These are phyloP conservation scores for Mycena epipterygia DNA, from an alignment of 768 basidiomycete genomes.

Conservation along the genomic window DNA sequence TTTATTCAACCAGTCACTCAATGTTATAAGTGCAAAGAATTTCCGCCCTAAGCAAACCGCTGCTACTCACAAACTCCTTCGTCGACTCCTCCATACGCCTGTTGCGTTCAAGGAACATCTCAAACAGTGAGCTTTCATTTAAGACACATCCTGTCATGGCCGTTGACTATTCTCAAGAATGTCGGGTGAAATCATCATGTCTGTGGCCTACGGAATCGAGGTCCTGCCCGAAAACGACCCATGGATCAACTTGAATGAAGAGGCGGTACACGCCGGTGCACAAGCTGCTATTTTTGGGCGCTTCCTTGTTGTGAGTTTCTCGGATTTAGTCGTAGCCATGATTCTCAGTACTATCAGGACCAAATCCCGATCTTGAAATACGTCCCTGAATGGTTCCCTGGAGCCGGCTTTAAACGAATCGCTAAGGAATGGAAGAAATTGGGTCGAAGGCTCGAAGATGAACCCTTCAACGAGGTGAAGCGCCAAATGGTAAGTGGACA, in stretches of 20 bases:
- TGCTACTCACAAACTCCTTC: constrained; percentile 29
- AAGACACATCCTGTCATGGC: neutral
- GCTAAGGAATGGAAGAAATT: constrained; percentile 53
- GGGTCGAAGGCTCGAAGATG: constrained; percentile 50
- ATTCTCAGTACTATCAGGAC: neutral
- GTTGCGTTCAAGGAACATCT: constrained; percentile 14
- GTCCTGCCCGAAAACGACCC: constrained; percentile 47
- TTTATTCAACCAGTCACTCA: constrained; percentile 18
- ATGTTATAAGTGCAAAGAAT: neutral
- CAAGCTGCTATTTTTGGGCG: constrained; percentile 44
- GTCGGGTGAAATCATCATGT: constrained; percentile 46
- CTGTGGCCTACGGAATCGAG: constrained; percentile 47
- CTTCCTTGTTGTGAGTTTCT: constrained; percentile 45
- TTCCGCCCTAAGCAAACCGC: constrained; percentile 10
- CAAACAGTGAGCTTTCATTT: constrained; percentile 8
- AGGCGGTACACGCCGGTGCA: constrained; percentile 41
- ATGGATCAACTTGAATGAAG: constrained; percentile 45
- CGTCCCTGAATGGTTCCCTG: constrained; percentile 62
- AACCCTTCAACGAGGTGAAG: constrained; percentile 51
- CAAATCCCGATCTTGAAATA: constrained; percentile 50
- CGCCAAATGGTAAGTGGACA: constrained; percentile 46
- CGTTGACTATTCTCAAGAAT: constrained; percentile 19
- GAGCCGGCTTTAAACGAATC: constrained; percentile 58
- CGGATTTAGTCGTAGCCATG: neutral
- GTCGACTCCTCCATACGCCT: constrained; percentile 22